Evolutionary conservation across 2,329 filamentous ascomycete genomes (phyloP).

Genomic region (Aspergillus sp.): DNA sequence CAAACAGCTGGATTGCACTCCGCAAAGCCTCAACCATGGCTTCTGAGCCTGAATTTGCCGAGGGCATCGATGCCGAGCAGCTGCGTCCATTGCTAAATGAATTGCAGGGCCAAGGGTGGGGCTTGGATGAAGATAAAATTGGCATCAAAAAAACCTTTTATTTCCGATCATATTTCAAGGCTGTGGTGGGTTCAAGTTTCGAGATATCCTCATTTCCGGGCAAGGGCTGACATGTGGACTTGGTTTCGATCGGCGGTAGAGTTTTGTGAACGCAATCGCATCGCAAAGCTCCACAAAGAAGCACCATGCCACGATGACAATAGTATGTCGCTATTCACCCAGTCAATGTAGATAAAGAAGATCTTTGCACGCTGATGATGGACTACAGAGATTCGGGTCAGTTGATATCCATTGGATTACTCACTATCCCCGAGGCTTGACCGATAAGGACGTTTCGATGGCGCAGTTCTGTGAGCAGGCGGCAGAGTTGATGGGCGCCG

Average conservation of each 20-base stretch:
- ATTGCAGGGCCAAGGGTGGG: conserved; percentile 33
- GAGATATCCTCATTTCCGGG: neutral
- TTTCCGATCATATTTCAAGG: conserved; percentile 42
- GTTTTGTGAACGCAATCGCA: conserved; percentile 39
- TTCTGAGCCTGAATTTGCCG: conserved; percentile 27
- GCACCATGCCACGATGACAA: conserved; percentile 41
- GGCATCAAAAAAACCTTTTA: conserved; percentile 40
- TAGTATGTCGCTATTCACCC: conserved; percentile 28
- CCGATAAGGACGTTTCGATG: conserved; percentile 37
- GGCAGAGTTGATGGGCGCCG: conserved; percentile 33
- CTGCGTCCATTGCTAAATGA: conserved; percentile 23
- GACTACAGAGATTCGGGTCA: conserved; percentile 33
- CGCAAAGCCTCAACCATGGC: conserved; percentile 22
- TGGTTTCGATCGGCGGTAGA: conserved; percentile 19
- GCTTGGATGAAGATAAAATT: conserved; percentile 32
- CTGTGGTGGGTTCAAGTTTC: conserved; percentile 20
- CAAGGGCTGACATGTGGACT: neutral
- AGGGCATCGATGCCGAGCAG: conserved; percentile 29
- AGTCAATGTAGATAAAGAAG: neutral
- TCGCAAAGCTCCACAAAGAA: conserved; percentile 38
- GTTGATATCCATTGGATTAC: conserved; percentile 44
- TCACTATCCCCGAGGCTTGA: conserved; percentile 40
- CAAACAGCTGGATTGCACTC: neutral
- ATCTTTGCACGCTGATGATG: conserved; percentile 9
- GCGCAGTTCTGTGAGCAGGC: conserved; percentile 39